A percentile compares a stretch with the other conserved stretches of the same genome.
Conservation (phyloP, 768 basidiomycete genomes). For the Collybia nuda region DNA sequence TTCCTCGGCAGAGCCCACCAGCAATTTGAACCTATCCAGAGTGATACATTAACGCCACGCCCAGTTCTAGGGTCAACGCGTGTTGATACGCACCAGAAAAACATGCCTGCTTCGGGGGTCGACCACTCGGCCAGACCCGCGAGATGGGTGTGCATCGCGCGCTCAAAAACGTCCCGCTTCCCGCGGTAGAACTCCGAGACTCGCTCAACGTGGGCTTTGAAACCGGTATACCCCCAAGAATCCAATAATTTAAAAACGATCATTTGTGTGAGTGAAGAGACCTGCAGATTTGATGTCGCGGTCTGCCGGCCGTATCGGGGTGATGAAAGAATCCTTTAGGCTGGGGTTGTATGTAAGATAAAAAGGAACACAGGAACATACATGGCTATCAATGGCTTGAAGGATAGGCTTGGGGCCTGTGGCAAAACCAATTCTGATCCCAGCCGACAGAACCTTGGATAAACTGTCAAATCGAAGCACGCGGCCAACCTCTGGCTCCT, state of each 20-base stretch:
- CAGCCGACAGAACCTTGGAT: constrained; percentile 74
- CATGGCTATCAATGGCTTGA: constrained; percentile 65
- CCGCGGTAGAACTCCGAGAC: constrained; percentile 69
- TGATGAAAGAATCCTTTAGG: too few species aligned
- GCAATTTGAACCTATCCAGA: constrained; percentile 60
- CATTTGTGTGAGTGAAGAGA: constrained; percentile 58
- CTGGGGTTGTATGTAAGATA: not conserved
- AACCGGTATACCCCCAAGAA: constrained; percentile 72
- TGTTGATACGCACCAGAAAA: constrained; percentile 65
- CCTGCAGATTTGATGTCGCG: constrained; percentile 40
- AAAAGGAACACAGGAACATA: constrained; percentile 26
- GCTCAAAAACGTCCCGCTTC: constrained; percentile 63
- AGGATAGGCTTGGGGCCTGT: constrained; percentile 56
- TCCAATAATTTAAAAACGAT: constrained; percentile 54
- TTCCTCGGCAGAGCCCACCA: constrained; percentile 35
- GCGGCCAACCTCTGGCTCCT: constrained; percentile 62
- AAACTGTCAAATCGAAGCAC: constrained; percentile 87
- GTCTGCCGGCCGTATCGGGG: constrained; percentile 9
- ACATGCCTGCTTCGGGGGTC: constrained; percentile 53
- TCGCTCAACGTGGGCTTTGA: constrained; percentile 58
- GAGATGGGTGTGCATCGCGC: constrained; percentile 66
- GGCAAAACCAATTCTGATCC: constrained; percentile 33
- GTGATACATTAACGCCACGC: not conserved
- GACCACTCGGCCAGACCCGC: constrained; percentile 70
- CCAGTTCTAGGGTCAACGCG: not conserved